phyloP scores from a whole-genome alignment of 2,329 filamentous ascomycete genomes.

The Trichoderma gracile region DNA sequence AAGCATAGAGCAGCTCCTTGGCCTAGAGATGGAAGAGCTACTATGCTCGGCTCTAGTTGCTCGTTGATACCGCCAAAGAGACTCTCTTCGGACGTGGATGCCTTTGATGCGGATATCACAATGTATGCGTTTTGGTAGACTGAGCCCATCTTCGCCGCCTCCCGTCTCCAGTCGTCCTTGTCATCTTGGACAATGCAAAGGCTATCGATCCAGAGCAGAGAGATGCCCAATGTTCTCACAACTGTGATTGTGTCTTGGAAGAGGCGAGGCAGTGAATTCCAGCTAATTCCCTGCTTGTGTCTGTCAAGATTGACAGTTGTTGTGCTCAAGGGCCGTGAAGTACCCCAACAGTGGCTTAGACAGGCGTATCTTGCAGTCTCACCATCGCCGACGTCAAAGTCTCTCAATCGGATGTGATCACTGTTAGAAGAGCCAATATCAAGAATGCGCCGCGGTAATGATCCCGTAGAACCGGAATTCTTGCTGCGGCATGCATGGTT shows the following conservation, averaged over 20 bases:
- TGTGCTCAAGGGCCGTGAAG: background rate
- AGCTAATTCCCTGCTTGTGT: background rate
- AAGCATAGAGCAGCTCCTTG: slow-evolving; percentile 18
- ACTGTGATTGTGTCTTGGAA: slow-evolving; percentile 27
- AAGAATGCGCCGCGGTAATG: slow-evolving; percentile 5
- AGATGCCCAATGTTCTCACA: slow-evolving; percentile 24
- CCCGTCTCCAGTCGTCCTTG: slow-evolving; percentile 24
- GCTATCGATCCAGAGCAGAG: slow-evolving; percentile 29
- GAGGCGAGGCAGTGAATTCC: slow-evolving; percentile 13
- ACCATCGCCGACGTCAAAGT: background rate
- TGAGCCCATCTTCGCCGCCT: slow-evolving; percentile 27
- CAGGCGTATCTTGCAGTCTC: slow-evolving; percentile 11
- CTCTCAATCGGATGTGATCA: background rate
- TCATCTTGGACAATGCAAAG: slow-evolving; percentile 28
- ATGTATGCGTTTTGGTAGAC: slow-evolving; percentile 26
- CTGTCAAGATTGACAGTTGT: background rate
- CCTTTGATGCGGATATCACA: slow-evolving; percentile 25
- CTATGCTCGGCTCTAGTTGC: background rate
- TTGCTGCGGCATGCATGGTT: background rate
- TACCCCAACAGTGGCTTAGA: slow-evolving; percentile 30
- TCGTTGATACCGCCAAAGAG: slow-evolving; percentile 15
- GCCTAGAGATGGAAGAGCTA: background rate
- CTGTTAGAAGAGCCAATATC: background rate
- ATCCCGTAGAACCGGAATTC: background rate
- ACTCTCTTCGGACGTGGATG: slow-evolving; percentile 4